Evolutionary conservation across 2,329 filamentous ascomycete species (phyloP), one percentile per base, ranked within the genome.

Genomic region (Mollisia scopiformis): DNA sequence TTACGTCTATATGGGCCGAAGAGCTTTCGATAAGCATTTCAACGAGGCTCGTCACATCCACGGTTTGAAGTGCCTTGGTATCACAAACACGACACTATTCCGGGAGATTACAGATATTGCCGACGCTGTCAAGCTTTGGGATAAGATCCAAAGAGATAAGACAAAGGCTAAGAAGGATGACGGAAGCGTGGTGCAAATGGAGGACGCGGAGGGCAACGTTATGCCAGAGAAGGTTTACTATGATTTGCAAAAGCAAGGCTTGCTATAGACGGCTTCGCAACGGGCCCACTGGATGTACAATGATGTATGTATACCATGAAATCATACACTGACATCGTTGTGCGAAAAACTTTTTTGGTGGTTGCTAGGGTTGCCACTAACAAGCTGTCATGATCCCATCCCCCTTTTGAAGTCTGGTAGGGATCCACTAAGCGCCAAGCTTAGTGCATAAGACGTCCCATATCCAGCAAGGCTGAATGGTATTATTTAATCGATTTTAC

Each of bases 211-310:
- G 74, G 95, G 95, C 50, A 98, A 99, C 72, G 95, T 99, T 59
- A 99, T 99, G 95, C 95, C 96, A 0, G 93, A 97, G 79, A 96
- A 97, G 82, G 94, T 99, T 57, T 99, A 97, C 76, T 88, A 93
- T 67, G 95, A 99, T 82, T 78, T 98, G 76, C 90, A 92, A 77
- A 96, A 96, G 79, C 92, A 96, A 75, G 94, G 94, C 33, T 81
- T 97, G 72, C 78, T 96, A 66, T 95, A 73, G 58, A 58, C 23
- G 30, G 52, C 27, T 33, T 49, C 11, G 14, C 35, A 27, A 31
- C 16, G 21, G 21, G 41, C 6, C 13, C 23, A 21, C n/a, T 33
- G 35, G 55, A 41, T 65, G 62, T 65, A 65, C 31, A 33, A 56
- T 51, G 51, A 41, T 58, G 50, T 64, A 57, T 59, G 49, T 59